Evolutionary conservation across 441 rosid genomes (phyloP).

Genomic region (Adansonia grandidieri): DNA sequence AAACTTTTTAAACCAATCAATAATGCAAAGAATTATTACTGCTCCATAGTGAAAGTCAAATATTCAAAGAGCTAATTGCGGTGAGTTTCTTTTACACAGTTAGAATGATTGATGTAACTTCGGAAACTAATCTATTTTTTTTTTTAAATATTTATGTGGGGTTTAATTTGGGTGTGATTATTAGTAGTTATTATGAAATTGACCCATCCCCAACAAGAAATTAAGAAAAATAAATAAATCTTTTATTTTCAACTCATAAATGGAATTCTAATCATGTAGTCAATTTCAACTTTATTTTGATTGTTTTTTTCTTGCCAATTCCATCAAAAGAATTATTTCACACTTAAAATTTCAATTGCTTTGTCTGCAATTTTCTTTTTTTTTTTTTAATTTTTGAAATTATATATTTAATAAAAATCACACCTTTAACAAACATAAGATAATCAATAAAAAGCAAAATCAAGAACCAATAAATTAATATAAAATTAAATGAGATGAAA

Average conservation of each 20-base stretch:
- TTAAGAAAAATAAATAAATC: neutral
- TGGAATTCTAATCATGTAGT: neutral
- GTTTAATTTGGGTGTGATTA: neutral
- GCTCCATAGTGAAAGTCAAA: neutral
- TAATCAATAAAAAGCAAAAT: too few species aligned
- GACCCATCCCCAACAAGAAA: neutral
- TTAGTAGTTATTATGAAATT: neutral
- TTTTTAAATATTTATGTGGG: neutral
- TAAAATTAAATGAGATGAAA: neutral
- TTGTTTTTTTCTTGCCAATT: neutral
- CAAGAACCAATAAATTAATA: too few species aligned
- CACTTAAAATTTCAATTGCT: neutral
- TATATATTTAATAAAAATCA: neutral
- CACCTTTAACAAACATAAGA: too few species aligned
- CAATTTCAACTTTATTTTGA: neutral
- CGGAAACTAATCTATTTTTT: neutral
- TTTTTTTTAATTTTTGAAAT: neutral
- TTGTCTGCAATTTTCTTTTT: neutral
- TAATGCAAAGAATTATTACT: neutral
- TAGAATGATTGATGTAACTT: neutral
- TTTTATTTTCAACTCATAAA: neutral
- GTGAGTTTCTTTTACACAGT: neutral
- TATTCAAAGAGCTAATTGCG: slow-evolving; percentile 5
- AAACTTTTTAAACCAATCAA: neutral
- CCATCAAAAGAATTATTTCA: neutral